phyloP scores from a whole-genome alignment of 768 basidiomycete species.

The Leccinum imitatum region DNA sequence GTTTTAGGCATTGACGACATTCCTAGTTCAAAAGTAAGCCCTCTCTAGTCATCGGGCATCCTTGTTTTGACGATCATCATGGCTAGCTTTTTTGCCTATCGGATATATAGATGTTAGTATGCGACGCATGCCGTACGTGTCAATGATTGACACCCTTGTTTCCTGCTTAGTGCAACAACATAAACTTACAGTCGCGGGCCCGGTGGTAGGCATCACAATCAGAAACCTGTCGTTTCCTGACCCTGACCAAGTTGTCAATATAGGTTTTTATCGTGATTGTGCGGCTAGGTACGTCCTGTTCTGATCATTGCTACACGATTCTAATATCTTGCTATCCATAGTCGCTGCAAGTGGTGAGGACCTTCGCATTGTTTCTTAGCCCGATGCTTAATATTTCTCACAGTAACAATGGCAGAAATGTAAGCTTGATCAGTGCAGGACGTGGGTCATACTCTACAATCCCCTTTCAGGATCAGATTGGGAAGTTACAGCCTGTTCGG shows the following conservation, averaged over 20 bases:
- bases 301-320: not conserved
- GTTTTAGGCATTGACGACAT: slow-evolving; percentile 24
- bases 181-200: slow-evolving; percentile 13
- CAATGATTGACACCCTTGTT: not conserved
- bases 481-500: slow-evolving; percentile 11
- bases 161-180: slow-evolving; percentile 15
- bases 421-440: slow-evolving; percentile 4
- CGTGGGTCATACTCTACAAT: not conserved
- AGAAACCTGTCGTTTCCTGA: not conserved
- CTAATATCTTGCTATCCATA: slow-evolving; percentile 6
- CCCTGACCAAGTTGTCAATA: not conserved
- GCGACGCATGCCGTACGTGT: not conserved
- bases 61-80: not conserved
- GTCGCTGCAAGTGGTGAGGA: slow-evolving; percentile 24
- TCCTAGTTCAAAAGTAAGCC: slow-evolving; percentile 23
- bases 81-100: slow-evolving; percentile 26
- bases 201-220: slow-evolving; percentile 14
- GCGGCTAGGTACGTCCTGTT: slow-evolving; percentile 18
- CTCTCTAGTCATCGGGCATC: not conserved
- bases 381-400: not conserved
- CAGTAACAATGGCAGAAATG: slow-evolving; percentile 26
- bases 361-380: not conserved
- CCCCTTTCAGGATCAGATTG: slow-evolving; percentile 15
- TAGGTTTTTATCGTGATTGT: slow-evolving; percentile 19
- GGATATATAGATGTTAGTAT: slow-evolving; percentile 25